Base-by-base conservation (phyloP, 805 yeast species). In the Kodamaea lidongshanica region DNA sequence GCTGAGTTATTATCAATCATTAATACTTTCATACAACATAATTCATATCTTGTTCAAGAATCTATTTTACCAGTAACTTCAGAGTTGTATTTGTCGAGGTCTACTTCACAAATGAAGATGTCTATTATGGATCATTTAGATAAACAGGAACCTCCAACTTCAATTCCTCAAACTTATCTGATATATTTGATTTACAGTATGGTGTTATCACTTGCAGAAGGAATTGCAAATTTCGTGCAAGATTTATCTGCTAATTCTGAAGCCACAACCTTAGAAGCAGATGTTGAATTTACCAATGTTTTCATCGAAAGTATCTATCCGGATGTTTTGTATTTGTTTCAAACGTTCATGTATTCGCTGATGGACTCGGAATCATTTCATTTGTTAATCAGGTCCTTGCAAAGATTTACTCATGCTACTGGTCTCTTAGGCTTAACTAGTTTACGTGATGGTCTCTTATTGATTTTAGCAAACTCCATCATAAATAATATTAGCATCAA, bases 321-420 rank as follows among this genome's bases (percentile, higher is more conserved):
- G 1, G 54, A 58, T 16, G 31, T 56, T 1, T 42, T 49, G 7
- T 30, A 30, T 4, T 44, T 61, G n/a, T 58, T 50, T 38, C 41
- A 48, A 19, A 46, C 41, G 16, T 77, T 74, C 30, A 48, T 89
- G 6, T 76, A 76, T 42, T 73, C 87, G 0, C 63, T 81, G 4
- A 54, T 84, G 46, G 94, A 86, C 44, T 65, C 69, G 32, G 89
- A 82, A 11, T 47, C 76, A 12, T 88, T 83, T 51, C 81, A 81
- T 34, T 56, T 63, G 7, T 46, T 79, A 3, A 74, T 87, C 3
- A 62, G 95, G 22, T 71, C 94, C 0, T 65, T 84, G 6, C 96
- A 89, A 50, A 78, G 79, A 39, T 64, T 84, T 28, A 75, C 94
- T 5, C 95, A 86, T 49, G 75, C 88, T 0, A 70, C 88, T 0